Evolutionary conservation across 1,139 yeast genomes (phyloP).

Genomic region (Blastobotrys capitulatus): DNA sequence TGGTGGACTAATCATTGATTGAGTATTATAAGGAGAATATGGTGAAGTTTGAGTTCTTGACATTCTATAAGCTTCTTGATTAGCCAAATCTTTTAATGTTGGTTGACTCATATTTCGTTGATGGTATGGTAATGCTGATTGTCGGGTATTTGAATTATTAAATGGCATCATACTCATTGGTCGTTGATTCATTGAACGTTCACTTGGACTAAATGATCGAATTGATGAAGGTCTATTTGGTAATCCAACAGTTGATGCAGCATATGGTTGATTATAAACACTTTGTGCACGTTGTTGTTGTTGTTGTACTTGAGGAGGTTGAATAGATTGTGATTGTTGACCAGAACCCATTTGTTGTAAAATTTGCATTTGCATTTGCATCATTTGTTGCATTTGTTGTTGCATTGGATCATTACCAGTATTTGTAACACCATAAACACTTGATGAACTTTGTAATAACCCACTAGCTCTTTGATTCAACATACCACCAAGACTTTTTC

Average conservation of each 20-base stretch:
- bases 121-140: conserved; percentile 1
- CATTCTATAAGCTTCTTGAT: conserved; percentile 11
- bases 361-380: conserved; percentile 34
- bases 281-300: conserved; percentile 20
- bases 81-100: conserved; percentile 13
- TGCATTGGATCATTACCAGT: conserved; percentile 22
- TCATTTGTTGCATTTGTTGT: conserved; percentile 31
- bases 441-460: neutral
- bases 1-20: neutral
- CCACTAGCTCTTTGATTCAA: conserved; percentile 8
- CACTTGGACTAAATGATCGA: conserved; percentile 24
- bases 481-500: conserved; percentile 21
- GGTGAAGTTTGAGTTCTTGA: conserved; percentile 13
- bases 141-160: neutral
- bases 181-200: conserved; percentile 16
- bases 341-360: conserved; percentile 26
- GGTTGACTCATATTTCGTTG: conserved; percentile 13
- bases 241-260: conserved; percentile 2
- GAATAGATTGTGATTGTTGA: neutral
- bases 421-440: neutral
- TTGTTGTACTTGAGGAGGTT: neutral
- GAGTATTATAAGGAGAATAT: neutral
- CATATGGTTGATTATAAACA: conserved; percentile 23
- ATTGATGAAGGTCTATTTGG: conserved; percentile 23
- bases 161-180: conserved; percentile 9